Conservation (phyloP, 805 yeast species). For the Candida ortonii region DNA sequence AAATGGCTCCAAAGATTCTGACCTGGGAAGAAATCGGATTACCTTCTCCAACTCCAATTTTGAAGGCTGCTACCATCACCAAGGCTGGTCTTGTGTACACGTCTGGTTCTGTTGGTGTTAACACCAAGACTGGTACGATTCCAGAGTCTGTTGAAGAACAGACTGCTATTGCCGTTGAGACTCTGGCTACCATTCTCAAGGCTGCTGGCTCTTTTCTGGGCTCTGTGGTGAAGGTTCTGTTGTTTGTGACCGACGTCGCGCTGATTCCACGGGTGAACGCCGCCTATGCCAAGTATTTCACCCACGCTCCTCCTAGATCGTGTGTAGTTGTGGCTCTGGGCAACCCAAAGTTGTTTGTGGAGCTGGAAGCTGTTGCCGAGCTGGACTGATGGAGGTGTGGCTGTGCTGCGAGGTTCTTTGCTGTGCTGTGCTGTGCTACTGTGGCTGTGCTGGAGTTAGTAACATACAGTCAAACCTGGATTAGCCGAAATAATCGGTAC, state of each 20-base stretch:
- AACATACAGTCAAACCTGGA: no score
- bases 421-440: no score
- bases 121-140: slow-evolving; percentile 33
- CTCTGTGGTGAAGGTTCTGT: slow-evolving; percentile 45
- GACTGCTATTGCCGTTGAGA: slow-evolving; percentile 42
- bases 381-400: slow-evolving; percentile 9
- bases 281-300: slow-evolving; percentile 46
- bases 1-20: slow-evolving; percentile 21
- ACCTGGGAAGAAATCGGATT: slow-evolving; percentile 27
- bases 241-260: slow-evolving; percentile 43
- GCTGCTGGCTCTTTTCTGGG: slow-evolving; percentile 44
- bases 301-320: slow-evolving; percentile 49
- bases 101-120: slow-evolving; percentile 29
- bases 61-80: slow-evolving; percentile 24
- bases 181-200: slow-evolving; percentile 39
- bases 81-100: slow-evolving; percentile 28
- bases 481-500: no score
- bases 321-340: slow-evolving; percentile 49
- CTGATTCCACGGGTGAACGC: slow-evolving; percentile 43
- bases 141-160: slow-evolving; percentile 45
- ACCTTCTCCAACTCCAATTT: slow-evolving; percentile 18
- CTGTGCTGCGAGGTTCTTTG: neutral
- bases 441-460: no score
- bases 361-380: slow-evolving; percentile 43
- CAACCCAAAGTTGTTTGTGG: slow-evolving; percentile 44